Percentiles rank a stretch among this genome's conserved stretches.
Conservation (phyloP, 352 stramenopile species). For the Globisporangium parvum region DNA sequence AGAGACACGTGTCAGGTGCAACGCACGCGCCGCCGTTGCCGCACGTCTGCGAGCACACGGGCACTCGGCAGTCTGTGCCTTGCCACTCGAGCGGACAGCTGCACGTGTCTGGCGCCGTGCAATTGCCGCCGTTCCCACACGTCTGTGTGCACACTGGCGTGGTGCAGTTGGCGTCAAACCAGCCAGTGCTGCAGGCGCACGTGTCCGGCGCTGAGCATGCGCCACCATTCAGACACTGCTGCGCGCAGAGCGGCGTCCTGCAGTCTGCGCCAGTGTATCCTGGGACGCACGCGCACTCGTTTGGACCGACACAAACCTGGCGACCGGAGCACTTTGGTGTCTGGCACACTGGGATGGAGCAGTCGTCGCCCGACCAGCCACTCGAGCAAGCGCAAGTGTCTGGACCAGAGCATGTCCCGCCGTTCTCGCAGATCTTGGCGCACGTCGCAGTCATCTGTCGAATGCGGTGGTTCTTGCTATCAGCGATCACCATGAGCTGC, state of each 20-base stretch:
- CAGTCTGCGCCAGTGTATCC: slow-evolving; percentile 85
- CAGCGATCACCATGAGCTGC: slow-evolving; percentile 83
- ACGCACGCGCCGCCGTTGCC: slow-evolving; percentile 89
- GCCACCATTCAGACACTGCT: slow-evolving; percentile 87
- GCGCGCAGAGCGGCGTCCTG: slow-evolving; percentile 77
- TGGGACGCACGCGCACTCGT: slow-evolving; percentile 90
- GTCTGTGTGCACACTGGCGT: slow-evolving; percentile 94
- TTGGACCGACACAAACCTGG: slow-evolving; percentile 89
- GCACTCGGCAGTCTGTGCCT: slow-evolving; percentile 89
- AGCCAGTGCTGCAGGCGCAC: slow-evolving; percentile 86
- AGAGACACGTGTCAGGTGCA: slow-evolving; percentile 93
- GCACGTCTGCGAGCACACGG: slow-evolving; percentile 87
- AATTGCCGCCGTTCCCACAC: slow-evolving; percentile 96
- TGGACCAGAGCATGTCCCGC: slow-evolving; percentile 75
- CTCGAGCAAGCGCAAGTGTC: slow-evolving; percentile 83
- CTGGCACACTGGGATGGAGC: slow-evolving; percentile 68
- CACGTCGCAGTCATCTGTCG: slow-evolving; percentile 88
- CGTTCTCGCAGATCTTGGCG: slow-evolving; percentile 94
- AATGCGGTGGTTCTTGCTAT: slow-evolving; percentile 92
- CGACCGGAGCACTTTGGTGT: slow-evolving; percentile 32
- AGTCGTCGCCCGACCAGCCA: slow-evolving; percentile 91
- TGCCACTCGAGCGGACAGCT: slow-evolving; percentile 86
- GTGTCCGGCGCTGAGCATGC: slow-evolving; percentile 90
- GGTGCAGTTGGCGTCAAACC: slow-evolving; percentile 96
- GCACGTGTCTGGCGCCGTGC: slow-evolving; percentile 89